Evolutionary conservation across 2,329 filamentous ascomycete genomes (phyloP).

Genomic region (Aureobasidium lini): DNA sequence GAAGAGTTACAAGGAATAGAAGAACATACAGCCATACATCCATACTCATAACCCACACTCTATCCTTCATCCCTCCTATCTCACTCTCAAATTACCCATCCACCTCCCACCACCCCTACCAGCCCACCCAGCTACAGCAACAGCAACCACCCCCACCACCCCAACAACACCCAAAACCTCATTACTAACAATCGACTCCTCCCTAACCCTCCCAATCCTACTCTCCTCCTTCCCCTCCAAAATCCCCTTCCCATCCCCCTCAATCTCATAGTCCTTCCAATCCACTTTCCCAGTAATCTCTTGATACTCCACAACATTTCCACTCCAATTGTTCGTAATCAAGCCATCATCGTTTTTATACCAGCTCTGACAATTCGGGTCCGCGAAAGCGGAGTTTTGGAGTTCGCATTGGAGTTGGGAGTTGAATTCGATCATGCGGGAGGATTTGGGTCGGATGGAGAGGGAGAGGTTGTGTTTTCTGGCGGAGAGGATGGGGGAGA

Average conservation of each 20-base stretch:
- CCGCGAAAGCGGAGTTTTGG: constrained; percentile 42
- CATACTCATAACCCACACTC: too few relatives aligned
- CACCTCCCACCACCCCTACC: neutral
- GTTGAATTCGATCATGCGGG: constrained; percentile 39
- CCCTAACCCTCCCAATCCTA: constrained; percentile 36
- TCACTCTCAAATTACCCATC: neutral
- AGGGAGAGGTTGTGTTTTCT: constrained; percentile 34
- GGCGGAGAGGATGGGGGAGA: constrained; percentile 43
- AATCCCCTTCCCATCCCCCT: constrained; percentile 27
- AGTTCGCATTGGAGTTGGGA: constrained; percentile 39
- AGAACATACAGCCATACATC: too few relatives aligned
- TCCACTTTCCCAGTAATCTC: constrained; percentile 35
- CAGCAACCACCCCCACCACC: constrained; percentile 28
- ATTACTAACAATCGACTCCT: constrained; percentile 38
- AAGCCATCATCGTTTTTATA: constrained; percentile 43
- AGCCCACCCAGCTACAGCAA: constrained; percentile 27
- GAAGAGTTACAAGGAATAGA: too few relatives aligned
- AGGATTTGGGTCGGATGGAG: constrained; percentile 37
- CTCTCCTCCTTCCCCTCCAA: constrained; percentile 29
- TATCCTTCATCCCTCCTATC: too few relatives aligned
- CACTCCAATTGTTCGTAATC: constrained; percentile 51
- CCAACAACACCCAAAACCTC: constrained; percentile 30
- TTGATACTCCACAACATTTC: constrained; percentile 51
- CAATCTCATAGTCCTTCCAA: constrained; percentile 40
- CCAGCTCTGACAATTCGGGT: constrained; percentile 48